Evolutionary conservation across 257 asterid genomes (phyloP).

Genomic region (Capsicum chinense): DNA sequence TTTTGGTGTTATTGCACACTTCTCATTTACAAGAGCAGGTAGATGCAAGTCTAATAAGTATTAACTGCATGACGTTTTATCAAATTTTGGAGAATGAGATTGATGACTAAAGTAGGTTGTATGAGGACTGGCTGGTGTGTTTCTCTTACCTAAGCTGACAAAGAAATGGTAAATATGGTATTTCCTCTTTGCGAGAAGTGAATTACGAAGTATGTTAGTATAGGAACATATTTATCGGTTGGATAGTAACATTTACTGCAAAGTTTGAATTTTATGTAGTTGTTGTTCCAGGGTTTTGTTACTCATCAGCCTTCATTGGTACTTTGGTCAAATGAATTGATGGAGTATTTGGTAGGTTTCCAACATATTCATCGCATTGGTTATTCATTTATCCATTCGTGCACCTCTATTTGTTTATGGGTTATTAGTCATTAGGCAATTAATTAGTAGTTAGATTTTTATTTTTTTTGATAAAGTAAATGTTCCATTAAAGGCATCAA

Average conservation of each 20-base stretch:
- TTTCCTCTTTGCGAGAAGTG: constrained; percentile 18
- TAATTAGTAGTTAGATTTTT: constrained; percentile 11
- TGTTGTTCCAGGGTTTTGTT: not conserved
- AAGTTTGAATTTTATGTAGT: constrained; percentile 20
- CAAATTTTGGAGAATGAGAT: constrained; percentile 15
- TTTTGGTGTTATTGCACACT: constrained; percentile 22
- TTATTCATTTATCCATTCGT: not conserved
- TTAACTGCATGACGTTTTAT: not conserved
- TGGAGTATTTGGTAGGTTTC: constrained; percentile 4
- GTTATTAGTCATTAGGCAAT: constrained; percentile 8
- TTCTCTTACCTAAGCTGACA: constrained; percentile 5
- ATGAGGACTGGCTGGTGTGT: not conserved
- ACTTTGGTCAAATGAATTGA: constrained; percentile 26
- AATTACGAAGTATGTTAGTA: not conserved
- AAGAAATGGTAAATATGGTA: not conserved
- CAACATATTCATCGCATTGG: not conserved
- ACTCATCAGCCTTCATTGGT: not conserved
- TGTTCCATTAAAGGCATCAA: no score
- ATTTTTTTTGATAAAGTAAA: no score
- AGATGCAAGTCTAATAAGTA: not conserved
- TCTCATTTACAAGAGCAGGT: not conserved
- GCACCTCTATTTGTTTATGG: constrained; percentile 10
- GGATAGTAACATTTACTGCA: not conserved
- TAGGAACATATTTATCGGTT: not conserved
- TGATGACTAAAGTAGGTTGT: not conserved